phyloP scores from a whole-genome alignment of 2,329 filamentous ascomycete species.

The Xylaria sp. region DNA sequence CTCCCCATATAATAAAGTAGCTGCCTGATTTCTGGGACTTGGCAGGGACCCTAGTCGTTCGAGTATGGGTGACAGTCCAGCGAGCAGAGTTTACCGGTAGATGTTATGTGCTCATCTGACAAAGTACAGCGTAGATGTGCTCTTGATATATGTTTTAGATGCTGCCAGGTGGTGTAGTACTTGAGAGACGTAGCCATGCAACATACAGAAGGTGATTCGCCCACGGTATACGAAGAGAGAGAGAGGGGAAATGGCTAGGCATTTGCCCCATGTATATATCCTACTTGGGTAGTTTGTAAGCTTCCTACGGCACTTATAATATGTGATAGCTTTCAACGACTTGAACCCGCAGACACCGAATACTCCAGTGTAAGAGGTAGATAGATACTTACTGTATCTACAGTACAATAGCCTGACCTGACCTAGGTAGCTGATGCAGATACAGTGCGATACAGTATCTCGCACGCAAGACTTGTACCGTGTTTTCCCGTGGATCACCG shows the following conservation, averaged over 20 bases:
- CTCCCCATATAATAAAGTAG: neutral
- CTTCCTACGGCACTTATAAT: too few relatives aligned
- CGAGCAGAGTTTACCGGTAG: neutral
- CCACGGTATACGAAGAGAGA: too few relatives aligned
- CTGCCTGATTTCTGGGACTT: slow-evolving; percentile 8
- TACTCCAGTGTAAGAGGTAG: neutral
- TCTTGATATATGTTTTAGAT: too few relatives aligned
- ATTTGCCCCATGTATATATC: neutral
- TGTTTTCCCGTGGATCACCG: neutral
- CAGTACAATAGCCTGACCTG: too few relatives aligned
- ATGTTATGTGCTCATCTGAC: too few relatives aligned
- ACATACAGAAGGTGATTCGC: neutral
- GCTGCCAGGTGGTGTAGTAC: neutral
- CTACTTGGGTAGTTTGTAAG: too few relatives aligned
- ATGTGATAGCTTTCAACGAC: neutral
- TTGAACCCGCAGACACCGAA: neutral
- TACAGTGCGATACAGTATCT: neutral
- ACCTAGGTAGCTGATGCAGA: neutral
- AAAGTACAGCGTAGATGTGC: too few relatives aligned
- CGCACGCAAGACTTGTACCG: neutral
- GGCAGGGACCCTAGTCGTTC: neutral
- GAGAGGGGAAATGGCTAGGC: too few relatives aligned
- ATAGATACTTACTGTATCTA: too few relatives aligned
- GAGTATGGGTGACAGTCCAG: slow-evolving; percentile 1
- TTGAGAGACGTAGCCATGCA: neutral